These are phyloP conservation scores for Dimocarpus longan DNA, from an alignment of 345 rosid genomes.

Conservation along the genomic window DNA sequence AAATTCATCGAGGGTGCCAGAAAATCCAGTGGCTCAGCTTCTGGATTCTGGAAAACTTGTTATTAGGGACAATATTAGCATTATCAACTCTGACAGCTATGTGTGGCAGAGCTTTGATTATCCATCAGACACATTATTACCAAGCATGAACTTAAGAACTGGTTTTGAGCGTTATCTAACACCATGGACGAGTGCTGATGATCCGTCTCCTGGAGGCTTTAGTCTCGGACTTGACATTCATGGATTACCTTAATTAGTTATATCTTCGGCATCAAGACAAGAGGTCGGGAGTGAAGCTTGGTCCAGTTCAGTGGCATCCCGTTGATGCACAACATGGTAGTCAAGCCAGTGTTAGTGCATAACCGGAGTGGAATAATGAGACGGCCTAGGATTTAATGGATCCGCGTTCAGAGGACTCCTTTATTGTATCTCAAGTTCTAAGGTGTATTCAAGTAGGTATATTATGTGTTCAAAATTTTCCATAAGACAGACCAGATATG, in stretches of 20 bases:
- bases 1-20: no score
- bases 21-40: no score
- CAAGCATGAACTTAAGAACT: no score
- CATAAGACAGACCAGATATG: conserved; percentile 33
- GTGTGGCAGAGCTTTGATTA: no score
- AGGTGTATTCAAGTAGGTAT: conserved; percentile 38
- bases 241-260: no score
- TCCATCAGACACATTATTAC: no score
- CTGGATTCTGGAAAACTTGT: conserved; percentile 29
- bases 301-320: conserved; percentile 5
- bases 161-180: no score
- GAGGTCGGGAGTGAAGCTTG: no score
- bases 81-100: neutral
- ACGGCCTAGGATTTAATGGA: conserved; percentile 22
- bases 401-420: conserved; percentile 1
- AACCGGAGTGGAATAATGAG: conserved; percentile 11
- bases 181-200: no score
- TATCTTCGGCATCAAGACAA: no score
- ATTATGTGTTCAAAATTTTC: conserved; percentile 34
- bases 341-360: conserved; percentile 13
- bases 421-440: conserved; percentile 13
- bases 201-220: no score
- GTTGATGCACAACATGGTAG: conserved; percentile 28
- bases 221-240: no score
- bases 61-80: conserved; percentile 18